Conservation (phyloP, 2,329 filamentous ascomycete genomes). For the Paecilomyces formosus region DNA sequence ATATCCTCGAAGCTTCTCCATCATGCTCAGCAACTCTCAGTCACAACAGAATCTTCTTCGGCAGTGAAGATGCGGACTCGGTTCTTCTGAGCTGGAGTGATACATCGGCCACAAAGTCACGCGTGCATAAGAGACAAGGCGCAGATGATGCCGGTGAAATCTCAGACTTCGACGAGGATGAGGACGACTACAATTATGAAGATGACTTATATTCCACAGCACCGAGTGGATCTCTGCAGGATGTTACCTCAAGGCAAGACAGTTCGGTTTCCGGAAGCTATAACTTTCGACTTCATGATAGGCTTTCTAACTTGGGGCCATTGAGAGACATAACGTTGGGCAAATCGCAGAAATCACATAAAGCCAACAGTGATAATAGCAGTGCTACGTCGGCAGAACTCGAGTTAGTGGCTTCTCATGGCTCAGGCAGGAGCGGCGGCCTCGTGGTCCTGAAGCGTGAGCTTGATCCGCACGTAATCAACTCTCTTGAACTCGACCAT, state of each 20-base stretch:
- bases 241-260: conserved; percentile 12
- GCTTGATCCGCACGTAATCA: conserved; percentile 65
- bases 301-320: conserved; percentile 68
- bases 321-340: conserved; percentile 69
- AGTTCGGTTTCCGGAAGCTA: conserved; percentile 46
- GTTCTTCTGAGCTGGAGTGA: conserved; percentile 71
- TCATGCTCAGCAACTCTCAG: conserved; percentile 65
- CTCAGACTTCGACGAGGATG: conserved; percentile 50
- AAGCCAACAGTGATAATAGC: conserved; percentile 39
- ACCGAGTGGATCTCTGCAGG: conserved; percentile 13
- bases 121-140: conserved; percentile 49
- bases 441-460: conserved; percentile 71
- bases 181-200: conserved; percentile 54
- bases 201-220: conserved; percentile 42
- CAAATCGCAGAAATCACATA: conserved; percentile 41
- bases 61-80: conserved; percentile 77
- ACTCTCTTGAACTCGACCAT: conserved; percentile 63
- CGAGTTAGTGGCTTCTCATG: conserved; percentile 47
- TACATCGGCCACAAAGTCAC: conserved; percentile 55
- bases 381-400: conserved; percentile 30
- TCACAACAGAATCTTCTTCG: conserved; percentile 68
- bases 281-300: conserved; percentile 69
- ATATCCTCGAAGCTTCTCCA: conserved; percentile 53
- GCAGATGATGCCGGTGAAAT: conserved; percentile 44
- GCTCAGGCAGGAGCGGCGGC: conserved; percentile 54